These are phyloP conservation scores for Leucaena leucocephala DNA, from an alignment of 306 rosid genomes.

Conservation along the genomic window DNA sequence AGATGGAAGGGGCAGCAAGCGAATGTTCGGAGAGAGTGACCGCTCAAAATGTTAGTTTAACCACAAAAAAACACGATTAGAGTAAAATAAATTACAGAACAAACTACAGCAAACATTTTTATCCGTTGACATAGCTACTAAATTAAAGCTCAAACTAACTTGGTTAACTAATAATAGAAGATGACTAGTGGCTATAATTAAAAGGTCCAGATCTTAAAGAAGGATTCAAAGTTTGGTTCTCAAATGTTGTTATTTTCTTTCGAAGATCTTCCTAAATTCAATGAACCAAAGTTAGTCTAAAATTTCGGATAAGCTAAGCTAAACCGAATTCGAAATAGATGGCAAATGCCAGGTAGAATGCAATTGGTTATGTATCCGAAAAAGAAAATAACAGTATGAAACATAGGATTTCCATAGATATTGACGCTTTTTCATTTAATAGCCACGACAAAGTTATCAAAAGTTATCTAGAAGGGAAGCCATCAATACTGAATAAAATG, in stretches of 20 bases:
- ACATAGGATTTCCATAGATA: not conserved
- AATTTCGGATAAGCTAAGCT: not conserved
- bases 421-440: not conserved
- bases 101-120: not conserved
- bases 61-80: not conserved
- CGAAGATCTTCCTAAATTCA: not conserved
- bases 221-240: not conserved
- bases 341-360: not conserved
- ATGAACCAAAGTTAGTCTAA: not conserved
- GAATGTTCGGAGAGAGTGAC: not conserved
- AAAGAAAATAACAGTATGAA: not conserved
- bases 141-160: not conserved
- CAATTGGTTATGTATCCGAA: not conserved
- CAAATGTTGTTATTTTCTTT: not conserved
- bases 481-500: not conserved
- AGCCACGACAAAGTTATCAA: not conserved
- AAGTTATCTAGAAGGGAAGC: not conserved
- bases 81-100: conserved; percentile 15
- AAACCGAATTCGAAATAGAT: not conserved
- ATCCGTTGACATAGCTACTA: not conserved
- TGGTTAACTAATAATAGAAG: conserved; percentile 34
- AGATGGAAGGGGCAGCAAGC: not conserved
- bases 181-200: conserved; percentile 17
- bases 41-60: conserved; percentile 15
- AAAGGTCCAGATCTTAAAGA: not conserved